These are phyloP conservation scores for Rachicladosporium sp. DNA, from an alignment of 2,329 filamentous ascomycete species.

Conservation along the genomic window DNA sequence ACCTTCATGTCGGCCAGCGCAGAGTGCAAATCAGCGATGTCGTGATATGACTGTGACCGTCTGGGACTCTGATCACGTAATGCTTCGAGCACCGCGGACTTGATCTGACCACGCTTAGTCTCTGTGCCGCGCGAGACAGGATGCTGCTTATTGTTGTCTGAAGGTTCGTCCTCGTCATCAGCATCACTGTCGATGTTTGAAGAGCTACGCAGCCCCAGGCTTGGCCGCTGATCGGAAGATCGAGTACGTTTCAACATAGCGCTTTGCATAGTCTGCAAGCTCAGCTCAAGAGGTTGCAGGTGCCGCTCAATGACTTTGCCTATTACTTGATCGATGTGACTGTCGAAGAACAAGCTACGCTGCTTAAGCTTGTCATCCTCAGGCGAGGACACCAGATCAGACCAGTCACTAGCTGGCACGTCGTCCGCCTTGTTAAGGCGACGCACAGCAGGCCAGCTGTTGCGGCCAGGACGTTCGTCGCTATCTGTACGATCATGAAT, in stretches of 20 bases:
- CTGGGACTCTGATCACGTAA: conserved; percentile 32
- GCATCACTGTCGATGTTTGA: conserved; percentile 71
- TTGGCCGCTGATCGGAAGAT: conserved; percentile 41
- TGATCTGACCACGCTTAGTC: conserved; percentile 69
- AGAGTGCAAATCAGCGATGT: conserved; percentile 32
- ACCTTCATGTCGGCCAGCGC: conserved; percentile 37
- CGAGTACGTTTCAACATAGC: conserved; percentile 43
- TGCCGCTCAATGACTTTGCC: conserved; percentile 63
- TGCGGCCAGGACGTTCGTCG: conserved; percentile 31
- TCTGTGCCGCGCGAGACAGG: conserved; percentile 69
- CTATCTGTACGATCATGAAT: conserved; percentile 22
- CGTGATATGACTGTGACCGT: conserved; percentile 14
- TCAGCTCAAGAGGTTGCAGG: conserved; percentile 68
- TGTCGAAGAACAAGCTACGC: conserved; percentile 79
- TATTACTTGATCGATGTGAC: conserved; percentile 76
- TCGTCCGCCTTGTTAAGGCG: conserved; percentile 49
- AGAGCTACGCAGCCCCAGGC: conserved; percentile 13
- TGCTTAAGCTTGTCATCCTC: conserved; percentile 74
- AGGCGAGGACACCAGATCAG: conserved; percentile 67
- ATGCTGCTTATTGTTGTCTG: conserved; percentile 53
- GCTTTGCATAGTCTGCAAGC: conserved; percentile 59
- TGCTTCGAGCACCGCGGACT: conserved; percentile 46
- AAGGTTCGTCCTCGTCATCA: conserved; percentile 59
- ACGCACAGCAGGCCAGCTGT: conserved; percentile 15
- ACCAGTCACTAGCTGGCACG: conserved; percentile 78